phyloP scores from a whole-genome alignment of 2,329 filamentous ascomycete genomes.

The Cladosporium sp. region DNA sequence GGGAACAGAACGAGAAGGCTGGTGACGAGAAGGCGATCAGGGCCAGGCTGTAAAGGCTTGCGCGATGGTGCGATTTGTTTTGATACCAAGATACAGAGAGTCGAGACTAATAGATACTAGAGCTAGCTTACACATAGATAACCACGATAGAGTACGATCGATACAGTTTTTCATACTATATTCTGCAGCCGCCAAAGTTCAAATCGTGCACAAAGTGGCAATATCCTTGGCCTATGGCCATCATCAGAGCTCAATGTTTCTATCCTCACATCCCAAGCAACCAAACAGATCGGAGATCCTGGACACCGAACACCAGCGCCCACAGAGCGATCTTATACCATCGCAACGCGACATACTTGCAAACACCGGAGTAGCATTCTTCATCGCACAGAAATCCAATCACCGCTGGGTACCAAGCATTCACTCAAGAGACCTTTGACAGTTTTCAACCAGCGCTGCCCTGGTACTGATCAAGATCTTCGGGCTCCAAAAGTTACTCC shows the following conservation, averaged over 20 bases:
- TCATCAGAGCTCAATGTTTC: background rate
- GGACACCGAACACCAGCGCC: background rate
- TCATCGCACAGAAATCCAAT: background rate
- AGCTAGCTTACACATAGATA: background rate
- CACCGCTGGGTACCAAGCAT: too few relatives aligned
- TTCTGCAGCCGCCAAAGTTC: background rate
- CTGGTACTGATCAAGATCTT: too few relatives aligned
- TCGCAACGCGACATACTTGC: background rate
- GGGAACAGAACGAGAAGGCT: constrained; percentile 39
- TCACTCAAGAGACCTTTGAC: background rate
- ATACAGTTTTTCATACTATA: background rate
- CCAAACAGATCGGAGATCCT: background rate
- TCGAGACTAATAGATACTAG: constrained; percentile 1
- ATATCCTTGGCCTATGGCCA: background rate
- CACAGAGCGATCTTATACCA: too few relatives aligned
- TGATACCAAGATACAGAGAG: constrained; percentile 11
- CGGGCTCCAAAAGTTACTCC: background rate
- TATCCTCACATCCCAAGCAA: background rate
- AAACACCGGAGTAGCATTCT: background rate
- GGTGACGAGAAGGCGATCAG: constrained; percentile 28
- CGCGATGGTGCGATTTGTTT: background rate
- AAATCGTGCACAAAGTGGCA: background rate
- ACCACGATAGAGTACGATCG: background rate
- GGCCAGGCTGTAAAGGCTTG: constrained; percentile 40
- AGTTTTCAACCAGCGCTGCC: background rate